Evolutionary conservation across 805 yeast species (phyloP), one percentile per base, ranked within the genome.

Genomic region (Hanseniaspora lindneri): DNA sequence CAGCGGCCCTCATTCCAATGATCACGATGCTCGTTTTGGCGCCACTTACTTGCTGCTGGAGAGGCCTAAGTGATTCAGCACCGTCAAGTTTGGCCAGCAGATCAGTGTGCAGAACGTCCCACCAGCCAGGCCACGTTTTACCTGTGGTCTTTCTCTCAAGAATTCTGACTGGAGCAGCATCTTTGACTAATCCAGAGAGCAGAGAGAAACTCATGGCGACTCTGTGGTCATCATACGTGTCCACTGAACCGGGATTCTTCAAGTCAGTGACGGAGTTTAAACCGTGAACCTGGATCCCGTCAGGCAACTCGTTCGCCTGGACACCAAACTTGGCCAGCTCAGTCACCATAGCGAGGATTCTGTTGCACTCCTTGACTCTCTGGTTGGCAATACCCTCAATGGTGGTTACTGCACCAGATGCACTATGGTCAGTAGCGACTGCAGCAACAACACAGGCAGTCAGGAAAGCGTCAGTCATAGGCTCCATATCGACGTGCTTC

Each of bases 51-150:
- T 46, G 37, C 7, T 46, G 43, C 28, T 34, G 24, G 50, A 44
- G 23, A 44, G 44, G 10, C 63, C 57, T 46, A 46, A 46, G 49
- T 5, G 74, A 72, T 59, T 83, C 94, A 56, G 70, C 71, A 23
- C 98, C 98, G 57, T 78, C 82, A 32, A 92, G 64, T 10, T 64
- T 58, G 23, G 76, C 81, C 19, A 77, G 73, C 57, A 92, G 76
- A 41, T 72, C 66, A 43, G 82, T 74, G 60, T 79, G 87, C 54
- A 92, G 69, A 30, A 79, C 74, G 66, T 92, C 98, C 98, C 98
- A 92, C 98, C 98, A 92, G 33, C 96, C 97, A 19, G 98, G 98
- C 98, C 98, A 92, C 0, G 98, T 92, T 68, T 92, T 92, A 50
- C 89, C 94, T 1, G 96, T 94, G 61, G 96, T 86, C 23, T 82